Base-by-base conservation (phyloP, 805 yeast genomes). In the Cephaloascus fragrans region DNA sequence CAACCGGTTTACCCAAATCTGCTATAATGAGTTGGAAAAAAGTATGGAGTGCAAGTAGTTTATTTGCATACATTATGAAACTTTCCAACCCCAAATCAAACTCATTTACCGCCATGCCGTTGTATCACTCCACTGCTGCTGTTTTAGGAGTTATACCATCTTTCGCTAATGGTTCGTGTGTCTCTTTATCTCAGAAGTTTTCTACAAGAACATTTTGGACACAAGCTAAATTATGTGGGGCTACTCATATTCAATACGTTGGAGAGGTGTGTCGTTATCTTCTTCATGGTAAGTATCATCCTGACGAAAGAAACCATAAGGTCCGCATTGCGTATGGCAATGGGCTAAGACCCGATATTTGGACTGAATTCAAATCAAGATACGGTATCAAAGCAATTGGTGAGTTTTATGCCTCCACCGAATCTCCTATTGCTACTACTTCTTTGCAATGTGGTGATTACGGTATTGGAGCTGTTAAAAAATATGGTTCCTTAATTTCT, bases 231-330 rank as follows among this genome's bases (percentile, higher is more conserved):
- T 52, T 84, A 28, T 59, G 80, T 12, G 59, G 67, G 2, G 84
- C 96, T 3, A 84, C 95, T 3, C 85, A 84, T 45, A 73, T 87
- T 39, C 96, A 89, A 59, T 89, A 89, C 50, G 97, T 89, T 15
- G 97, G 97, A 15, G 97, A 89, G 59, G 88, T 87, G 26, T 86
- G 97, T 57, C 74, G 97, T 37, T 90, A 88, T 52, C 67, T 89
- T 42, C 59, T 84, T 45, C 77, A 81, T 47, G 63, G 87, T 1
- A 75, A 80, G 36, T 62, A 62, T 6, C 80, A 80, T 34, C 81
- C 84, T 9, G 80, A 74, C 52, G 94, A 86, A 53, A 56, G 61
- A 34, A 55, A 55, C 34, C 95, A 86, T 55, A 44, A 53, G 4
- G 79, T 84, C 9, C 60, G 62, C 33, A 75, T 80, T 34, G 97